Percentiles rank a stretch among this genome's conserved stretches.
Conservation (phyloP, 495 filamentous ascomycete species). For the Rhizodiscina lignyota region DNA sequence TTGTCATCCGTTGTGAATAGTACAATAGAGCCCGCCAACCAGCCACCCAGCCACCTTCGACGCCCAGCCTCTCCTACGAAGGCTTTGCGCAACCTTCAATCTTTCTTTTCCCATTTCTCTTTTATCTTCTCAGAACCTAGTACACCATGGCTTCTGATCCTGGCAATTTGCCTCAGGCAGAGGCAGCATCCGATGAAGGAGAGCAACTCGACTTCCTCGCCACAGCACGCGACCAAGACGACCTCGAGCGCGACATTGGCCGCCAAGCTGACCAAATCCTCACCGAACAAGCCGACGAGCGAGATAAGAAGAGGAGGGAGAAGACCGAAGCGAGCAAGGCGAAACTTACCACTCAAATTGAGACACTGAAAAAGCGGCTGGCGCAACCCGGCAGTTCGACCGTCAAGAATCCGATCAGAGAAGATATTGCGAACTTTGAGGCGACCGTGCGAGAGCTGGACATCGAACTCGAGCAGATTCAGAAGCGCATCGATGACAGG, state of each 20-base stretch:
- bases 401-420: constrained; percentile 31
- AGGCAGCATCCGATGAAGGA: no score
- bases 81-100: no score
- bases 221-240: constrained; percentile 65
- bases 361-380: constrained; percentile 32
- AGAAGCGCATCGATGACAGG: constrained; percentile 59
- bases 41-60: no score
- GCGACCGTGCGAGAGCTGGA: constrained; percentile 40
- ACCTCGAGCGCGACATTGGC: constrained; percentile 33
- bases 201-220: constrained; percentile 49
- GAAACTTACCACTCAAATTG: constrained; percentile 31
- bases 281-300: constrained; percentile 69
- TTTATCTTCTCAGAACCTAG: no score
- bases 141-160: no score
- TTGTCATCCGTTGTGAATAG: no score
- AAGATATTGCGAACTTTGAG: constrained; percentile 47
- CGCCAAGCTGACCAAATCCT: constrained; percentile 59
- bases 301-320: constrained; percentile 71
- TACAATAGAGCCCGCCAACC: no score
- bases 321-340: constrained; percentile 43
- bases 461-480: constrained; percentile 60
- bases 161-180: no score
- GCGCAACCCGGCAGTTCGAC: constrained; percentile 29
- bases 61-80: no score
- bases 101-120: no score